phyloP scores from a whole-genome alignment of 176 grass and related monocot species.

The Carex kokanica region DNA sequence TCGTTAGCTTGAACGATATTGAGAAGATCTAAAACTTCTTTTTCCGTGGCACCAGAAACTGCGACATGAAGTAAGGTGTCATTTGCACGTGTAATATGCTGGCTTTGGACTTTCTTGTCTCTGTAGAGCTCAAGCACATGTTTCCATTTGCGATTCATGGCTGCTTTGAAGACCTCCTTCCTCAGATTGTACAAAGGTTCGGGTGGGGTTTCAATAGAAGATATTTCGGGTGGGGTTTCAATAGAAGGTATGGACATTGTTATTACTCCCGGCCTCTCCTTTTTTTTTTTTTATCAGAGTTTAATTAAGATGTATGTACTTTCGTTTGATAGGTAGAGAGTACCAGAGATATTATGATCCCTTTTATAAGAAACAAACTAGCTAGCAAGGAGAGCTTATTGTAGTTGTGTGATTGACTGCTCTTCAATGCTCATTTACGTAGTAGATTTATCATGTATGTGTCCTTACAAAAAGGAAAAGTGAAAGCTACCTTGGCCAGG shows the following conservation, averaged over 20 bases:
- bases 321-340: not conserved
- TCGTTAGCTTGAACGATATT: not conserved
- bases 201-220: not conserved
- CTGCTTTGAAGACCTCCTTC: not conserved
- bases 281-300: too few species aligned
- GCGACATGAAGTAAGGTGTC: constrained; percentile 14
- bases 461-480: not conserved
- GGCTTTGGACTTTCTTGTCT: not conserved
- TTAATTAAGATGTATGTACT: too few species aligned
- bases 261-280: not conserved
- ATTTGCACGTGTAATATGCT: not conserved
- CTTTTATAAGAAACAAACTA: not conserved
- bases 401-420: not conserved
- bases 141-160: not conserved
- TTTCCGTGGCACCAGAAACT: not conserved
- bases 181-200: not conserved
- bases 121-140: not conserved
- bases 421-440: not conserved
- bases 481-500: not conserved
- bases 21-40: not conserved
- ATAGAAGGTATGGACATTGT: not conserved
- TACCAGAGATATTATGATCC: not conserved
- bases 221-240: too few species aligned
- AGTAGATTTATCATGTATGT: not conserved
- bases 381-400: not conserved